Conservation (phyloP, 140 eudicot species). For the Erigeron philadelphicus region DNA sequence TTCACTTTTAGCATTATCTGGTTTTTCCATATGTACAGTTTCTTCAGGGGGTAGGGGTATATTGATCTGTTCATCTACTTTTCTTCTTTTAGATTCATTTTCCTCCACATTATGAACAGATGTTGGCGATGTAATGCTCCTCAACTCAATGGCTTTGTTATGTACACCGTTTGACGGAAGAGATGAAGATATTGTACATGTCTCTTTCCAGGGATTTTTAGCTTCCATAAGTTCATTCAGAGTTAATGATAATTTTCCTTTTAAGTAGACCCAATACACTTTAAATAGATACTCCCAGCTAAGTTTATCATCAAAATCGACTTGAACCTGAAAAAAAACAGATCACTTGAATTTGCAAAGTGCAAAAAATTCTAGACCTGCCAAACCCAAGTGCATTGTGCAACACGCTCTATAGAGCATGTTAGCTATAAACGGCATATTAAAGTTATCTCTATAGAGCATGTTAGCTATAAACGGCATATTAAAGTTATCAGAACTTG, state of each 20-base stretch:
- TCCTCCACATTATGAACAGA: slow-evolving; percentile 34
- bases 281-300: slow-evolving; percentile 99
- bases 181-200: slow-evolving; percentile 26
- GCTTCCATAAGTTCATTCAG: slow-evolving; percentile 63
- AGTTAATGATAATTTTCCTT: slow-evolving; percentile 68
- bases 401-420: background rate
- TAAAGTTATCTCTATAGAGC: background rate
- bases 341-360: slow-evolving; percentile 11
- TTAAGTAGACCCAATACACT: slow-evolving; percentile 75
- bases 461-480: background rate
- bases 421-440: background rate
- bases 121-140: slow-evolving; percentile 5
- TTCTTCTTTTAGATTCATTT: slow-evolving; percentile 41
- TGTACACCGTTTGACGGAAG: slow-evolving; percentile 27
- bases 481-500: slow-evolving; percentile 1
- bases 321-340: slow-evolving; percentile 59
- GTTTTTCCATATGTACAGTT: slow-evolving; percentile 30
- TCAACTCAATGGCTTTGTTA: background rate
- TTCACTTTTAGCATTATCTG: background rate
- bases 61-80: slow-evolving; percentile 34
- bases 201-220: slow-evolving; percentile 62
- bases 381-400: background rate
- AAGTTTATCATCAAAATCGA: slow-evolving; percentile 86
- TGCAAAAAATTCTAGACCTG: slow-evolving; percentile 4
- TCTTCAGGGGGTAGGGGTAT: slow-evolving; percentile 23